Conservation (phyloP, 441 rosid genomes). For the Arabidopsis hybrid region DNA sequence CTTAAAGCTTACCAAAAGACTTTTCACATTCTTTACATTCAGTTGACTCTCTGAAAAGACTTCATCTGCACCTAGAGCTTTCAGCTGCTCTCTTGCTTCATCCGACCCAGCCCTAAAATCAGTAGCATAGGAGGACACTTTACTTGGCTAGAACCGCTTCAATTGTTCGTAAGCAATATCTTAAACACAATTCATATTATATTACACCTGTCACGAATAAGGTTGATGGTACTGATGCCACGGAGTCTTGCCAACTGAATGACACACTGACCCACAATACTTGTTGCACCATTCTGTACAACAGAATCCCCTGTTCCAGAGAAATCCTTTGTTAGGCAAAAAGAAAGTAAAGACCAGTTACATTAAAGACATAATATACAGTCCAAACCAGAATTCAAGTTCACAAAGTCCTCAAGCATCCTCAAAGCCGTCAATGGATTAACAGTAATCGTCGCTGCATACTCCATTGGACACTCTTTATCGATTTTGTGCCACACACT, state of each 20-base stretch:
- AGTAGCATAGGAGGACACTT: slow-evolving; percentile 27
- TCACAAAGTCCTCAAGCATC: slow-evolving; percentile 89
- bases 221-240: slow-evolving; percentile 74
- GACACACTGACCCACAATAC: slow-evolving; percentile 91
- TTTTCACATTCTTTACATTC: slow-evolving; percentile 78
- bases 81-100: slow-evolving; percentile 70
- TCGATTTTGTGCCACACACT: slow-evolving; percentile 84
- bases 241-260: slow-evolving; percentile 80
- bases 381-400: slow-evolving; percentile 65
- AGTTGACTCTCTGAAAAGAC: slow-evolving; percentile 83
- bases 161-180: not conserved
- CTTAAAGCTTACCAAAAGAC: slow-evolving; percentile 66
- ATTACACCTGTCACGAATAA: slow-evolving; percentile 82
- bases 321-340: slow-evolving; percentile 33
- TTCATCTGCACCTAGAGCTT: slow-evolving; percentile 83
- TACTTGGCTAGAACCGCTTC: not conserved
- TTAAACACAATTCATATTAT: slow-evolving; percentile 4
- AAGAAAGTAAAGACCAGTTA: slow-evolving; percentile 3
- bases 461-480: slow-evolving; percentile 75
- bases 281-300: slow-evolving; percentile 95
- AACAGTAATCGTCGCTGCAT: slow-evolving; percentile 92
- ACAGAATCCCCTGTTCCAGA: slow-evolving; percentile 70
- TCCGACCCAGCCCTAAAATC: slow-evolving; percentile 74
- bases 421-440: slow-evolving; percentile 92
- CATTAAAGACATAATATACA: slow-evolving; percentile 2